Evolutionary conservation across 2,329 filamentous ascomycete species (phyloP), one percentile per base, ranked within the genome.

Genomic region (Penicillium janthinellum): DNA sequence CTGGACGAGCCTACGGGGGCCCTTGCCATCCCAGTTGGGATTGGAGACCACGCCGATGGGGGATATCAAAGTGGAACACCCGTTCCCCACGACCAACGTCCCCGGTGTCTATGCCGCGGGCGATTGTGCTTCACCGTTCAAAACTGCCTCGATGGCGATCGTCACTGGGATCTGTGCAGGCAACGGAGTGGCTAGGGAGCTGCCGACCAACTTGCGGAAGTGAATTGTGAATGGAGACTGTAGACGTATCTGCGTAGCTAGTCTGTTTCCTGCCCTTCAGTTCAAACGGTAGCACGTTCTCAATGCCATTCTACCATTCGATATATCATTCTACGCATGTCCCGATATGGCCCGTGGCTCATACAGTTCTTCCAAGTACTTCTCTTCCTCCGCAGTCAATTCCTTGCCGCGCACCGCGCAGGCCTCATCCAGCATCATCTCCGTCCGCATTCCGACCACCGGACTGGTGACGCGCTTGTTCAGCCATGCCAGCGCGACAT

Each of bases 301-400:
- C 17, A 38, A 38, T 38, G 1, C 37, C 12, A 15, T 17, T 17
- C 17, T 17, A 17, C 17, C 17, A 17, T 17, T 17, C 17, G 17
- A 17, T 17, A 38, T 38, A 14, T 15, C 37, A 38, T 38, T 38
- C 37, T 38, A 49, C 15, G 20, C n/a, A 28, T 52, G 49, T 15
- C 49, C 49, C 12, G 10, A 11, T 12, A 75, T 64, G 10, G 59
- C 50, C 62, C 71, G 73, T 5, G 77, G 75, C 59, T 71, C 58
- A 64, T 83, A 83, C 45, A 77, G 69, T 69, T 83, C 81, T 69
- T 83, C 81, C 15, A 83, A 66, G 66, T 81, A 81, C 69, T 76
- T 78, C 63, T 80, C 77, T 66, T 83, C 82, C 52, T 83, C 82
- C 14, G 75, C 78, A 0, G 71, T 79, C 70, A 83, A 64, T 45